Percentiles rank a stretch among this genome's conserved stretches.
Conservation (phyloP, 2,329 filamentous ascomycete species). For the Raffaelea arxii region DNA sequence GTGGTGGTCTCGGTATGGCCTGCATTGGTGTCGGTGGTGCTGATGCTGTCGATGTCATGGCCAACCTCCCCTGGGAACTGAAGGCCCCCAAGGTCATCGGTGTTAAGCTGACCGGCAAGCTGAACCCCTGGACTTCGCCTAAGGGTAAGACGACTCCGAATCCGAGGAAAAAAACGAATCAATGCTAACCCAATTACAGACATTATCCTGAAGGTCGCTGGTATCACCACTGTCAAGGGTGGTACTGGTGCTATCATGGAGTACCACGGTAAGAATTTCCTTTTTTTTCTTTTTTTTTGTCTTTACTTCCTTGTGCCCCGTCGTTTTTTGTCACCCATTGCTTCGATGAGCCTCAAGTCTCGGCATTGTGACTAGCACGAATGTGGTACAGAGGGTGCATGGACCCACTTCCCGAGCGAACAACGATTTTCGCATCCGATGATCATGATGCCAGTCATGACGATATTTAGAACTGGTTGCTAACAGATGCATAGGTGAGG, state of each 20-base stretch:
- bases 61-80: constrained; percentile 91
- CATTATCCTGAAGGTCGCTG: constrained; percentile 94
- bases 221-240: constrained; percentile 94
- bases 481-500: constrained; percentile 35
- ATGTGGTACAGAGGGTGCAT: too few relatives aligned
- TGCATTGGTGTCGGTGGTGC: constrained; percentile 97
- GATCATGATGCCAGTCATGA: not conserved
- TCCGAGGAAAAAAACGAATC: not conserved
- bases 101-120: constrained; percentile 82
- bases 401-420: too few relatives aligned
- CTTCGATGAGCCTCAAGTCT: too few relatives aligned
- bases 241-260: constrained; percentile 88
- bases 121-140: constrained; percentile 85
- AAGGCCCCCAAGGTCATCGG: constrained; percentile 97
- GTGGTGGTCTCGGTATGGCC: constrained; percentile 87
- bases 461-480: constrained; percentile 9
- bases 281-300: not conserved
- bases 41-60: constrained; percentile 98
- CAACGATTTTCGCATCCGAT: too few relatives aligned
- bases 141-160: constrained; percentile 72
- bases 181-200: constrained; percentile 39
- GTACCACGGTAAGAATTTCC: constrained; percentile 41
- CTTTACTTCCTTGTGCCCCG: not conserved
- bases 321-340: not conserved
- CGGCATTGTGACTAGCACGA: too few relatives aligned